Evolutionary conservation across 2,329 filamentous ascomycete genomes (phyloP), one percentile per base, ranked within the genome.

Genomic region (Talaromyces rugulosus): DNA sequence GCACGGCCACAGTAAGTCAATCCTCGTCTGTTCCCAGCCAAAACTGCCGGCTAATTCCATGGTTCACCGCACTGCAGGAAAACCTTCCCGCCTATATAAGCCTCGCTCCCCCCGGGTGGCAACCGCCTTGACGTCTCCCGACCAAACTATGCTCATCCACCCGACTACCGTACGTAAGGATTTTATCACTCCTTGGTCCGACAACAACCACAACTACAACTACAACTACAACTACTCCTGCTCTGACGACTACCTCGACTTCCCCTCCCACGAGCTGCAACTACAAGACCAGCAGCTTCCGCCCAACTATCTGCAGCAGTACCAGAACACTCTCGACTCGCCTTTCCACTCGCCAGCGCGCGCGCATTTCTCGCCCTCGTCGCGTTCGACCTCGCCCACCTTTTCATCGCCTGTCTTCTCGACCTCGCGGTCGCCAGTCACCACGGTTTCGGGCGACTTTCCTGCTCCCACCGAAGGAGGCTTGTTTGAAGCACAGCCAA

Each of bases 251-350:
- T 44, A 36, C 54, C 64, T 70, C 61, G 71, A 73, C 61, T 18
- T 54, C 36, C 63, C 23, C 3, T 8, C 70, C 61, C 68, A 74
- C 65, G 71, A 66, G 16, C 14, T 14, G 18, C 50, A 52, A 65
- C 74, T 77, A 70, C 74, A 76, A 72, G 74, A 77, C 71, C 72
- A 76, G 62, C 73, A 73, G 56, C 70, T 71, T 51, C 67, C 73
- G 58, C 69, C 72, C 44, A 72, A 75, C 33, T 68, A 70, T 47
- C 67, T 71, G 34, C 51, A 60, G 31, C 57, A 64, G 31, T 57
- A 50, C 56, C 55, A 42, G 47, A 65, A 66, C 28, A 67, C 67
- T 44, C 64, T 74, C 57, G 69, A 74, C 61, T 71, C 73, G 40
- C 72, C 73, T 9, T 75, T 75, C 63, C 69, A 75, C 56, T 73